Base-by-base conservation (phyloP, 2,329 filamentous ascomycete genomes). In the Ilyonectria mors-panacis region DNA sequence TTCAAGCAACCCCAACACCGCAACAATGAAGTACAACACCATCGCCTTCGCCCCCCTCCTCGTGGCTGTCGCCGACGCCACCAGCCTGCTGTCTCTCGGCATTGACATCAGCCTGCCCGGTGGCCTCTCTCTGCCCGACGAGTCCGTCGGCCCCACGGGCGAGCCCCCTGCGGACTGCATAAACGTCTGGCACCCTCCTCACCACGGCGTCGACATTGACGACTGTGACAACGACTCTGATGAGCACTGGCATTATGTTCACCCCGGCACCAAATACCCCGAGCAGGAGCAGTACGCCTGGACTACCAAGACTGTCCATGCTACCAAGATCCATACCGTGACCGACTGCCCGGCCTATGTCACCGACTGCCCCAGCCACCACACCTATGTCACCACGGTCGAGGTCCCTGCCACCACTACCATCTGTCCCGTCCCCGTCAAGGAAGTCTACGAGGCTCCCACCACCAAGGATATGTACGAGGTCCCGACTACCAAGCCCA, bases 271-370 rank as follows among this genome's bases (percentile, higher is more conserved):
- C 60, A 63, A 67, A 61, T 58, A 76, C 63, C 67, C 76, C 26
- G 60, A 69, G n/a, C 67, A 73, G 59, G 69, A 72, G 45, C 64
- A 75, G 50, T 76, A 79, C 70, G 75, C 76, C 68, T 84, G 81
- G 81, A 80, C 78, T 28, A 84, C 81, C 42, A 82, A 79, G 77
- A 85, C 82, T 67, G 72, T 84, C 73, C 83, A 78, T 59, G 74
- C 76, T 59, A 83, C 82, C 21, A 74, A 77, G 45, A 75, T 78
- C 56, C 77, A 77, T 62, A 85, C 83, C 59, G 71, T 85, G 72
- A 77, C 78, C 71, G 78, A 76, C 77, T 85, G 82, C 75, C 69
- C 76, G 19, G 73, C 79, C 48, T 71, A 76, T 47, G 78, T 81
- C 19, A 70, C 73, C 65, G 59, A 77, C 73, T 85, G 83, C 79